Percentiles rank a stretch among this genome's conserved stretches.
Evolutionary conservation across 2,329 filamentous ascomycete genomes (phyloP).

Genomic region (Fusarium chaquense): DNA sequence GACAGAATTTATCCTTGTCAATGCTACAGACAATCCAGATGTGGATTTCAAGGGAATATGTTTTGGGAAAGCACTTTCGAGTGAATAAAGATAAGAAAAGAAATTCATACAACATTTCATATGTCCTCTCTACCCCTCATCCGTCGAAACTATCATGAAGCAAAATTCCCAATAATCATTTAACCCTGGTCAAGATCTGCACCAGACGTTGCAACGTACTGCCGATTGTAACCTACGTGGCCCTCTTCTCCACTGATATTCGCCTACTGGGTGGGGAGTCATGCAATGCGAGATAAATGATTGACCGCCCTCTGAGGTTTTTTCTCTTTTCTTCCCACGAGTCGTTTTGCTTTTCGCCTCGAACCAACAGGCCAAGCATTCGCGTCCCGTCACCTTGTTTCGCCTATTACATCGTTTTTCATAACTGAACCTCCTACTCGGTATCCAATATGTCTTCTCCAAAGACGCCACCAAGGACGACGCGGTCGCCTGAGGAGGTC

Average conservation of each 20-base stretch:
- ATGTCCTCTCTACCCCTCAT: not conserved
- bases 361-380: not conserved
- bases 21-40: not conserved
- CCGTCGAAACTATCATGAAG: not conserved
- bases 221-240: not conserved
- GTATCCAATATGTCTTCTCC: not conserved
- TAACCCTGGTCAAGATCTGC: constrained; percentile 10
- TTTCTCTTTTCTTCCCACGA: constrained; percentile 4
- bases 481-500: not conserved
- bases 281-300: constrained; percentile 24
- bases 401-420: not conserved
- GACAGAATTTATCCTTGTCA: not conserved
- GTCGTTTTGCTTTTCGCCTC: not conserved
- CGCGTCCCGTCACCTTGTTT: not conserved
- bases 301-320: constrained; percentile 26
- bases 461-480: not conserved
- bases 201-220: not conserved
- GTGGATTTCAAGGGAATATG: constrained; percentile 10
- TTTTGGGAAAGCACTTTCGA: not conserved
- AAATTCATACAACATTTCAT: not conserved
- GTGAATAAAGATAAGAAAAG: too few relatives aligned
- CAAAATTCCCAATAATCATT: not conserved
- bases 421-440: not conserved
- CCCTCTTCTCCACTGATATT: constrained; percentile 11
- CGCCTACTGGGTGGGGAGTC: constrained; percentile 6